Conservation (phyloP, 768 basidiomycete genomes). For the Termitomyces heimii region DNA sequence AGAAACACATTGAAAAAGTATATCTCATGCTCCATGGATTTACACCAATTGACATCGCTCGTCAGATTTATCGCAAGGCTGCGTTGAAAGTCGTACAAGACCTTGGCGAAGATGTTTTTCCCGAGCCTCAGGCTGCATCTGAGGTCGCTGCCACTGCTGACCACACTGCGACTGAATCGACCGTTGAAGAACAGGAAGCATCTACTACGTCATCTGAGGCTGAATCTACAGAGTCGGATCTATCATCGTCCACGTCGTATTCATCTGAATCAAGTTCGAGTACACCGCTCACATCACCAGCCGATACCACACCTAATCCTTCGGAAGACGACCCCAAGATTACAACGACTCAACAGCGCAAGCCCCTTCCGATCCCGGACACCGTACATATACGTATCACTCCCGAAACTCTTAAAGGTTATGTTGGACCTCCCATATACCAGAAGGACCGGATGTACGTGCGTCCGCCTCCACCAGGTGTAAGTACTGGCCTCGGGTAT, state of each 20-base stretch:
- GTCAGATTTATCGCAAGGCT: slow-evolving; percentile 92
- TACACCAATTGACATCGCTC: not conserved
- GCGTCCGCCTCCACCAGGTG: slow-evolving; percentile 78
- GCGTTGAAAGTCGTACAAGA: slow-evolving; percentile 89
- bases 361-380: slow-evolving; percentile 77
- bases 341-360: slow-evolving; percentile 73
- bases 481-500: slow-evolving; percentile 93
- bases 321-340: slow-evolving; percentile 25
- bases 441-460: slow-evolving; percentile 92
- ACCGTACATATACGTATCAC: slow-evolving; percentile 77
- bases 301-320: slow-evolving; percentile 14
- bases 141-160: slow-evolving; percentile 14
- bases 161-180: slow-evolving; percentile 11
- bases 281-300: slow-evolving; percentile 12
- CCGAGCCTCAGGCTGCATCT: slow-evolving; percentile 46
- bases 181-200: slow-evolving; percentile 42
- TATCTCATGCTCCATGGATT: not conserved
- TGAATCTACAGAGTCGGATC: slow-evolving; percentile 6
- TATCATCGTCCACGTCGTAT: slow-evolving; percentile 1
- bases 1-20: slow-evolving; percentile 99
- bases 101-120: slow-evolving; percentile 80
- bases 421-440: slow-evolving; percentile 93
- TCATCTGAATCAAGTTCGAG: slow-evolving; percentile 11
- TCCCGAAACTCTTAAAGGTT: slow-evolving; percentile 87
- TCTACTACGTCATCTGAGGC: slow-evolving; percentile 7